Percentiles rank a stretch among this genome's conserved stretches.
These are phyloP conservation scores for Allantophomopsis cytisporea DNA, from an alignment of 2,329 filamentous ascomycete species.

Conservation along the genomic window DNA sequence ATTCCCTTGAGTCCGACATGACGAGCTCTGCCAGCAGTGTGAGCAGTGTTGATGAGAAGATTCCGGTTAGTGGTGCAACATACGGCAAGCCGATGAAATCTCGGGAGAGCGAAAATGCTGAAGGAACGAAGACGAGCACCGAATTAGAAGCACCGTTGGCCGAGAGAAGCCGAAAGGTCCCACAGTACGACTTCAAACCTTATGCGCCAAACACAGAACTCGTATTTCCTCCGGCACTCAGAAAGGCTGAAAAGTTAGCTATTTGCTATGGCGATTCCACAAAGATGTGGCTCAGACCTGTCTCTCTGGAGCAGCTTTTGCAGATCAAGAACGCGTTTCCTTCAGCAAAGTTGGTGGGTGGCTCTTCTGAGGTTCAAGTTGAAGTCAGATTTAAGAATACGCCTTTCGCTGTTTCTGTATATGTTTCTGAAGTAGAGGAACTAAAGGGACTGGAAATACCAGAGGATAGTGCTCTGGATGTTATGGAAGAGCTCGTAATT, in stretches of 20 bases:
- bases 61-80: slow-evolving; percentile 3
- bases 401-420: slow-evolving; percentile 78
- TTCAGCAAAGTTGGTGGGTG: slow-evolving; percentile 80
- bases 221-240: slow-evolving; percentile 77
- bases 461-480: slow-evolving; percentile 51
- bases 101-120: slow-evolving; percentile 3
- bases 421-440: slow-evolving; percentile 81
- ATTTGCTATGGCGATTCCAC: slow-evolving; percentile 86
- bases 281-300: slow-evolving; percentile 82
- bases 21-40: slow-evolving; percentile 14
- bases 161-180: slow-evolving; percentile 2
- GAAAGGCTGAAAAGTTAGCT: slow-evolving; percentile 65
- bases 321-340: slow-evolving; percentile 79
- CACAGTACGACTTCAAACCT: slow-evolving; percentile 50
- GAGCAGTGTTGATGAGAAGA: slow-evolving; percentile 14
- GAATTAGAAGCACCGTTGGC: slow-evolving; percentile 5
- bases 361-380: slow-evolving; percentile 92
- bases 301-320: slow-evolving; percentile 70
- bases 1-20: neutral
- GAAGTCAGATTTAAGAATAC: slow-evolving; percentile 95
- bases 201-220: slow-evolving; percentile 85
- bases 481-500: slow-evolving; percentile 26
- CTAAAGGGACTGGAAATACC: slow-evolving; percentile 67
- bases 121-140: slow-evolving; percentile 6
- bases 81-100: slow-evolving; percentile 12